Evolutionary conservation across 1,284 basidiomycete species (phyloP).

Genomic region (Uromyces viciae-fabae): DNA sequence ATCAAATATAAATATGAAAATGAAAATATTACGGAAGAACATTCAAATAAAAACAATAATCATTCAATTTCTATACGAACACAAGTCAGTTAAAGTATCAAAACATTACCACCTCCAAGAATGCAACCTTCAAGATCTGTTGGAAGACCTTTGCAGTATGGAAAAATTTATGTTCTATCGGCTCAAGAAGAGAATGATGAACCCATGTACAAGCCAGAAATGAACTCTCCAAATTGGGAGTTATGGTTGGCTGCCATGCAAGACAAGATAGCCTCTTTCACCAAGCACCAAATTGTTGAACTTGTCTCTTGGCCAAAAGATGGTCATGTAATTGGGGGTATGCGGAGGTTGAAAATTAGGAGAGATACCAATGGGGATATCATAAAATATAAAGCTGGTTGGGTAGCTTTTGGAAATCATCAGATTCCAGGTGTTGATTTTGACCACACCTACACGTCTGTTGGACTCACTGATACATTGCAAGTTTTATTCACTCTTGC

Average conservation of each 20-base stretch:
- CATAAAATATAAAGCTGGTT: constrained; percentile 5
- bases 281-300: not conserved
- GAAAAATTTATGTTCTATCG: not conserved
- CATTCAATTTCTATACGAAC: no score
- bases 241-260: not conserved
- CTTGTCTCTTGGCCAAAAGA: not conserved
- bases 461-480: not conserved
- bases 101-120: no score
- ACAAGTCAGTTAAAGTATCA: no score
- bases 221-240: not conserved
- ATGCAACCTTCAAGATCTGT: no score
- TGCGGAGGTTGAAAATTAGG: constrained; percentile 3
- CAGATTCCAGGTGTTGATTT: not conserved
- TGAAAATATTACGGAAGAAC: no score
- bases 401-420: constrained; percentile 14
- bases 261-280: not conserved
- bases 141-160: no score
- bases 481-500: not conserved
- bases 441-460: constrained; percentile 5
- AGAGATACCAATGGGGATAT: not conserved
- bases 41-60: no score
- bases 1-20: no score
- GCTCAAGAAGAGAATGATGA: not conserved
- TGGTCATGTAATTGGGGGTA: not conserved
- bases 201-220: not conserved